Evolutionary conservation across 2,329 filamentous ascomycete species (phyloP).

Genomic region (Diplodia corticola): DNA sequence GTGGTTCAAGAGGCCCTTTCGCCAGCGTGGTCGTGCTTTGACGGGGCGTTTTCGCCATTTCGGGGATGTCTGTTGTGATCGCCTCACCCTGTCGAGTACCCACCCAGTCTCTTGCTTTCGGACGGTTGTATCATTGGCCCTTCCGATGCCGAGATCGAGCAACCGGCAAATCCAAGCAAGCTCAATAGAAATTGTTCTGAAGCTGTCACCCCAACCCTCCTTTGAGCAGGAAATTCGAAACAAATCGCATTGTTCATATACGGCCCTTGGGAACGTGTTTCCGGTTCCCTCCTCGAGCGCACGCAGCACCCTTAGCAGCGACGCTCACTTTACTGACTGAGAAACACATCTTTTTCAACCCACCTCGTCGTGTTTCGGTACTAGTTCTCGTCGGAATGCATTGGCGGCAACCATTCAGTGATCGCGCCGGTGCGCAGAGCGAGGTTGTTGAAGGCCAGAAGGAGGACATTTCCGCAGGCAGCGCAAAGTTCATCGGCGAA

Average conservation of each 20-base stretch:
- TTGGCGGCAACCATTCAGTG: neutral
- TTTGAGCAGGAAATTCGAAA: neutral
- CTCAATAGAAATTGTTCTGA: neutral
- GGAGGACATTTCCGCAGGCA: neutral
- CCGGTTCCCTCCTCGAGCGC: neutral
- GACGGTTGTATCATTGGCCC: slow-evolving; percentile 6
- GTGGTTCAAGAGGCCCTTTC: neutral
- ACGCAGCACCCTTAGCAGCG: neutral
- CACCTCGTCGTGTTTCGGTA: neutral
- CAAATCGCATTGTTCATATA: neutral
- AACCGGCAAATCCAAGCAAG: neutral
- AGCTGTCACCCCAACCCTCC: neutral
- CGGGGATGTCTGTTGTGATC: slow-evolving; percentile 7
- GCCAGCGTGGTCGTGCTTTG: neutral
- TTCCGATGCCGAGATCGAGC: slow-evolving; percentile 7
- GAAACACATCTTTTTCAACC: neutral
- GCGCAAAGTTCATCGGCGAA: slow-evolving; percentile 28
- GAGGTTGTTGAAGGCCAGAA: neutral
- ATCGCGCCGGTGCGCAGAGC: neutral
- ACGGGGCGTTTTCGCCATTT: slow-evolving; percentile 13
- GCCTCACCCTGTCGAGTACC: neutral
- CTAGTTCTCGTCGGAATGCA: neutral
- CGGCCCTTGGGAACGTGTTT: neutral
- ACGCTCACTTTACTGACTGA: neutral
- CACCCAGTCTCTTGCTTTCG: neutral